Percentiles rank a stretch among this genome's conserved stretches.
phyloP scores from a whole-genome alignment of 2,329 filamentous ascomycete species.

The Capronia epimyces region DNA sequence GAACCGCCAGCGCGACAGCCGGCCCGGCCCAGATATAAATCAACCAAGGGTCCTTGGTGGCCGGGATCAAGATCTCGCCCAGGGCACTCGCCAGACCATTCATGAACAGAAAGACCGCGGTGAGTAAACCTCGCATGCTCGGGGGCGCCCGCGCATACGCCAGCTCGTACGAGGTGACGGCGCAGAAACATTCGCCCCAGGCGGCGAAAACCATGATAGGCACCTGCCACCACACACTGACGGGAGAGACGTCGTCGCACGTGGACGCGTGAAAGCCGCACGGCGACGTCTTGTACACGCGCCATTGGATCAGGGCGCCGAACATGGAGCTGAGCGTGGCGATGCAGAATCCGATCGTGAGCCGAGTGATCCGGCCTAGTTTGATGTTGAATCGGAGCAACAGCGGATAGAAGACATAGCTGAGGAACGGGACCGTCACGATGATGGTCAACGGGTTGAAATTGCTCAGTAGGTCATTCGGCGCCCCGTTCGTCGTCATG shows the following conservation, averaged over 20 bases:
- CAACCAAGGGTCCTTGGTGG: slow-evolving; percentile 59
- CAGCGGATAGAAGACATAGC: slow-evolving; percentile 50
- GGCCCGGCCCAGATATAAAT: slow-evolving; percentile 66
- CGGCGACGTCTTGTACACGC: slow-evolving; percentile 52
- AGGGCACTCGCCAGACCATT: slow-evolving; percentile 63
- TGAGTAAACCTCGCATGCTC: slow-evolving; percentile 64
- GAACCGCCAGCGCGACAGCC: slow-evolving; percentile 57
- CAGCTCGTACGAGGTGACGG: slow-evolving; percentile 65
- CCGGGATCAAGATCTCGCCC: slow-evolving; percentile 59
- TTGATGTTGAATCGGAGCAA: slow-evolving; percentile 49
- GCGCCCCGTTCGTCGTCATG: slow-evolving; percentile 48
- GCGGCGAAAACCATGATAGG: slow-evolving; percentile 50
- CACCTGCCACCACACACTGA: slow-evolving; percentile 43
- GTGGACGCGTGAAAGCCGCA: slow-evolving; percentile 47
- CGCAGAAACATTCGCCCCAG: slow-evolving; percentile 54
- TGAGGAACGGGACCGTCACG: slow-evolving; percentile 35
- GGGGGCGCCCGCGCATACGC: slow-evolving; percentile 67
- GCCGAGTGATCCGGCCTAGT: slow-evolving; percentile 53
- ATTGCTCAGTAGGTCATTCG: slow-evolving; percentile 57
- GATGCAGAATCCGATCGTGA: slow-evolving; percentile 52
- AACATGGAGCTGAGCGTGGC: slow-evolving; percentile 49
- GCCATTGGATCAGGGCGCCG: slow-evolving; percentile 52
- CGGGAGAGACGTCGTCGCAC: slow-evolving; percentile 24
- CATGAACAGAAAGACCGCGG: slow-evolving; percentile 63
- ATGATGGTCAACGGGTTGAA: slow-evolving; percentile 58